Percentiles rank a stretch among this genome's conserved stretches.
Conservation (phyloP, 2,329 filamentous ascomycete genomes). For the Acrodontium crateriforme region DNA sequence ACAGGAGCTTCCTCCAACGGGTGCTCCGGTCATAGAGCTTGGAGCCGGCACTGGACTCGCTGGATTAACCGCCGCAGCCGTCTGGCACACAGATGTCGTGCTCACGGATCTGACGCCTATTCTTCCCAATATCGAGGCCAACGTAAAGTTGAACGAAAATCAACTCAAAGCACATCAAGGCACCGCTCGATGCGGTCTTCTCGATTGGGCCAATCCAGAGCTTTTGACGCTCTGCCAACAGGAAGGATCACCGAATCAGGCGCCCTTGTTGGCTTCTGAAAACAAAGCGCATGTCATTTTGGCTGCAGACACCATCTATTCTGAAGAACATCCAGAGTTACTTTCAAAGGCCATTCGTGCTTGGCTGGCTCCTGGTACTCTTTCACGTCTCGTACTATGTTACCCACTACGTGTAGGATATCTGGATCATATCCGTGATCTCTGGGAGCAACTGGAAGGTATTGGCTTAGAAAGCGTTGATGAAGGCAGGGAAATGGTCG, state of each 20-base stretch:
- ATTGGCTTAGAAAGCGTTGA: constrained; percentile 23
- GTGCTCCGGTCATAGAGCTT: constrained; percentile 21
- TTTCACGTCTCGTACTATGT: constrained; percentile 24
- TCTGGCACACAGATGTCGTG: constrained; percentile 18
- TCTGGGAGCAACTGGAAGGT: constrained; percentile 27
- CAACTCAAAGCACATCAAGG: constrained; percentile 5
- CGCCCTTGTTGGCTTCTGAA: neutral
- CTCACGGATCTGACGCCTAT: constrained; percentile 24
- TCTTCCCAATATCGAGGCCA: constrained; percentile 20
- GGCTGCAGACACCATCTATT: constrained; percentile 30
- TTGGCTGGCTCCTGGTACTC: constrained; percentile 21
- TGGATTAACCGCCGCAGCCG: constrained; percentile 21
- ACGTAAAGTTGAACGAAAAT: constrained; percentile 20
- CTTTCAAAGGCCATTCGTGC: constrained; percentile 22
- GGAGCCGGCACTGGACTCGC: constrained; percentile 27
- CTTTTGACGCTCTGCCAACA: constrained; percentile 9
- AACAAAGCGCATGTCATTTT: constrained; percentile 24
- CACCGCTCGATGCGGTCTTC: constrained; percentile 13
- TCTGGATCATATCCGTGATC: constrained; percentile 28
- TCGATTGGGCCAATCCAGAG: constrained; percentile 26
- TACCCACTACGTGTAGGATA: constrained; percentile 29
- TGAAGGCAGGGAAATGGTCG: constrained; percentile 20
- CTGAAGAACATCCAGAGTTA: constrained; percentile 27
- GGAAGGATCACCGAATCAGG: constrained; percentile 2
- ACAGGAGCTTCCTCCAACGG: constrained; percentile 3